Conservation (phyloP, 2,329 filamentous ascomycete genomes). For the Davidsoniella eucalypti region DNA sequence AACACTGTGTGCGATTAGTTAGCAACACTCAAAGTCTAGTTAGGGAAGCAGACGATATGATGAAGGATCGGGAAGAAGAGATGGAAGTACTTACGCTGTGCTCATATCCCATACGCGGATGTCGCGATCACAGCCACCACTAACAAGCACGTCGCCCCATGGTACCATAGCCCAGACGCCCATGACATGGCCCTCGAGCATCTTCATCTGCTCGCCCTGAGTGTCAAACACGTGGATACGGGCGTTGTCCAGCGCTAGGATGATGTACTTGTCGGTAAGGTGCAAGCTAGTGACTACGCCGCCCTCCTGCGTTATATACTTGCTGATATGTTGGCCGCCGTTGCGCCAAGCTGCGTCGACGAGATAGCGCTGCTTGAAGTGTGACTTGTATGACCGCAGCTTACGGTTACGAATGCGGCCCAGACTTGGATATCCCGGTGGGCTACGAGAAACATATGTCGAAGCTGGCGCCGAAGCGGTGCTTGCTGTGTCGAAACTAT, state of each 20-base stretch:
- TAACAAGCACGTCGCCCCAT: constrained; percentile 88
- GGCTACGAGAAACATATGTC: constrained; percentile 17
- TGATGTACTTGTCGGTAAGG: constrained; percentile 87
- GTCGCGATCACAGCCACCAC: constrained; percentile 89
- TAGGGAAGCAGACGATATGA: not conserved
- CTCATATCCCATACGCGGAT: constrained; percentile 94
- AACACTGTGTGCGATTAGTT: constrained; percentile 30
- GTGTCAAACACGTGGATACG: constrained; percentile 98
- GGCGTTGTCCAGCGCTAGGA: constrained; percentile 92
- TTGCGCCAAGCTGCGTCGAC: constrained; percentile 95
- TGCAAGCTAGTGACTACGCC: constrained; percentile 94
- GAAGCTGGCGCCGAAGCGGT: not conserved
- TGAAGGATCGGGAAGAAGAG: not conserved
- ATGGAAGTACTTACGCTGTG: constrained; percentile 50
- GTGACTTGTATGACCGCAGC: constrained; percentile 75
- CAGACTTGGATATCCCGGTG: constrained; percentile 8
- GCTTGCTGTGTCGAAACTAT: not conserved
- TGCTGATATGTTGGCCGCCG: constrained; percentile 66
- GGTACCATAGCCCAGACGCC: constrained; percentile 99
- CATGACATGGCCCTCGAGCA: constrained; percentile 91
- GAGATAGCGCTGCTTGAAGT: constrained; percentile 95
- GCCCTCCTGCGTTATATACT: constrained; percentile 89
- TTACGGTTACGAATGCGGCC: constrained; percentile 29
- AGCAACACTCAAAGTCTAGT: not conserved
- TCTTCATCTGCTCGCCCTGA: constrained; percentile 73